Base-by-base conservation (phyloP, 2,329 filamentous ascomycete genomes). In the Sporothrix mexicana region DNA sequence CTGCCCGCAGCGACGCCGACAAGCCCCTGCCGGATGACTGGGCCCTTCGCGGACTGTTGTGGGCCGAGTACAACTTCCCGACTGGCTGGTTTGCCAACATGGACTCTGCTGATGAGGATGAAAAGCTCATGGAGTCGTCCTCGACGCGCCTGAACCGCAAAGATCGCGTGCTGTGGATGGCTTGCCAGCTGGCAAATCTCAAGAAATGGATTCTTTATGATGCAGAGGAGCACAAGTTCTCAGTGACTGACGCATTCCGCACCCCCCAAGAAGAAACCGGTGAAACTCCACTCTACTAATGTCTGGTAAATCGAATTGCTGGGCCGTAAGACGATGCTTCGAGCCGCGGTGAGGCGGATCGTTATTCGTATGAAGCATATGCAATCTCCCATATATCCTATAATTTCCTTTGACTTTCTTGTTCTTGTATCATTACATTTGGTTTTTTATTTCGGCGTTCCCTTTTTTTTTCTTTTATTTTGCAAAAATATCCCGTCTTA, bases 1-100 rank as follows among this genome's bases (percentile, higher is more conserved):
- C 55, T 2, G 36, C n/a, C 15, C 68, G 61, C 15, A 47, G 82
- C 53, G 80, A 83, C 43, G 80, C 81, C 1, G 84, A 83, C 1
- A 82, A 85, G 0, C 91, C 91, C 0, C 79, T 94, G 0, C 90
- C 91, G 0, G 92, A 94, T 67, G 92, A 94, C 74, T 93, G 88
- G 75, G 84, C 87, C 0, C 85, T 93, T 72, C 84, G 90, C 0
- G 92, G 92, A 0, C 81, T 92, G 1, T 79, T 89, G 1, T 93
- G 89, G 83, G 83, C 85, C 0, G 84, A 88, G 1, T 82, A 83
- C 12, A 91, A 91, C 72, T 90, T 88, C 70, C 89, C 90, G 0
- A 72, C 80, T 0, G 81, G 84, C 0, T 92, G 88, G 87, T 93
- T 93, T 12, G n/a, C 10, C 1, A 45, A 78, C 0, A 84, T 85